Base-by-base conservation (phyloP, 768 basidiomycete genomes). In the Cyclocybe aegerita region DNA sequence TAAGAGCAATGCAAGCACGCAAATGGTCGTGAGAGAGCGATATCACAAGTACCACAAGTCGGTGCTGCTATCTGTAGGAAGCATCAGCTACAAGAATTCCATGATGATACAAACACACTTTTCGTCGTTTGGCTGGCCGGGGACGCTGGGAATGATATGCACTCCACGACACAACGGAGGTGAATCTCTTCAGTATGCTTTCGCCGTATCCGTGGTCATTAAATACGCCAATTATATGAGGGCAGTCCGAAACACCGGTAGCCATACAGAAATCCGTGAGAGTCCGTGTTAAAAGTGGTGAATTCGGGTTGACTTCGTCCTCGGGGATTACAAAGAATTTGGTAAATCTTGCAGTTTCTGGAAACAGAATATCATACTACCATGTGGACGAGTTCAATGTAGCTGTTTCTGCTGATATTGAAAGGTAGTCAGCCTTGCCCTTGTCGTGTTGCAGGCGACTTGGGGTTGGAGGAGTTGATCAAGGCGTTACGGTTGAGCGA, bases 1-100 rank as follows among this genome's bases (percentile, higher is more conserved):
- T 74, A 86, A 3, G 79, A 60, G 58, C 90, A 93, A n/a, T 83
- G 76, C 6, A 92, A 69, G 56, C 90, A 93, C 3, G 78, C 82
- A 59, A 86, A 83, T 0, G 90, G 87, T 16, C 88, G 73, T 1
- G 81, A 70, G 29, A 90, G 70, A 1, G 80, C 60, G 1, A 74
- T 44, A 7, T 70, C 66, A 60, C 90, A 93, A 9, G 72, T 76
- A 7, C 77, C 79, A 61, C 90, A 92, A 3, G 75, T 67, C 9
- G 90, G 90, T 12, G 76, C 71, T 4, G 85, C 61, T 41, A 70
- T 60, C 70, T 72, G 65, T 32, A 79, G 38, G 1, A 47, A 31
- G 53, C 14, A 4, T 37, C 23, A 12, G 31, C 37, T 11, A 10
- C 11, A 34, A 41, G n/a, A 29, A 23, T 3, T 5, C 11, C 16